Evolutionary conservation across 371 early-diverging fungal species (phyloP), one percentile per base, ranked within the genome.

Genomic region (Capillidium heterosporum): DNA sequence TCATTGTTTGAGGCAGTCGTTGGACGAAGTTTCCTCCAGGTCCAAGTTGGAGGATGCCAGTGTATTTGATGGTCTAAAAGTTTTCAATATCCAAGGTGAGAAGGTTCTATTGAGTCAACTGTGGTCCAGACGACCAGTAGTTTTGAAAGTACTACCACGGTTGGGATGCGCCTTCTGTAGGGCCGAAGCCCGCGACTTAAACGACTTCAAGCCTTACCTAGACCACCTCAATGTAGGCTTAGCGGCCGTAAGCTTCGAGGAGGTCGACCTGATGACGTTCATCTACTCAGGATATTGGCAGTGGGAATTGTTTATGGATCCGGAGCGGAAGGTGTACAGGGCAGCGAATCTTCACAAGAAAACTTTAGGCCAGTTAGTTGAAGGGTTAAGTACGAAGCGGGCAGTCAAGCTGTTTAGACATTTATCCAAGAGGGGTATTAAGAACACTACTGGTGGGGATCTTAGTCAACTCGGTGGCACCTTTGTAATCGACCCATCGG

Each of bases 201-300:
- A 13, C 11, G 53, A 53, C 21, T 27, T 53, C 15, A 53, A 53
- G 19, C 35, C 35, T 2, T 24, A 17, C 23, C 39, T 53, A 3
- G 35, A 53, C 26, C 21, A 32, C 15, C 53, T 27, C 19, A 35
- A 53, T 19, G 53, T 53, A 8, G 39, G 15, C 15, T 27, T 53
- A 19, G 35, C 53, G 4, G 53, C 53, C 17, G 39, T 53, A 27
- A 39, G 35, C 15, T 53, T 53, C 26, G 53, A 53, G 39, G 53
- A 53, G 13, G 13, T 53, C 2, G 53, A 32, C 23, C 39, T 53
- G 39, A 39, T 27, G 53, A 24, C 4, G 2, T 53, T 53, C 29
- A n/a, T 53, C 4, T 10, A 2, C n/a, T 17, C n/a, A 19, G 35
- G 53, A 17, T 53, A 53, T n/a, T 53, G 53, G 53, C 27, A 39